A percentile compares a stretch with the other conserved stretches of the same genome.
phyloP scores from a whole-genome alignment of 352 stramenopile species.

The Pythium oligandrum region DNA sequence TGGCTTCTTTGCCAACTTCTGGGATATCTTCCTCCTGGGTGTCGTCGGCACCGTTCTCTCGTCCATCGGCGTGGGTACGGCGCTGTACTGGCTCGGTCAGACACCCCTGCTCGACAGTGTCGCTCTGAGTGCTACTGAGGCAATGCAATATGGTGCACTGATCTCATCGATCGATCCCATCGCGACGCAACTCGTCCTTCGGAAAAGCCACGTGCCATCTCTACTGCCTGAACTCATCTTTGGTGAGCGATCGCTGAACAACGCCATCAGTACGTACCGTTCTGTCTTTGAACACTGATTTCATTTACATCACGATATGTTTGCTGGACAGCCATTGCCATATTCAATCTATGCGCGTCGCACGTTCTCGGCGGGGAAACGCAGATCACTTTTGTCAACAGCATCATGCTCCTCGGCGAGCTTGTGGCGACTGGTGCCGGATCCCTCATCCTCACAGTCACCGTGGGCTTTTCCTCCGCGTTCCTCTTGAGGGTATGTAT shows the following conservation, averaged over 20 bases:
- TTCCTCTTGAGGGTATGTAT: constrained; percentile 26
- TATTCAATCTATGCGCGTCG: constrained; percentile 19
- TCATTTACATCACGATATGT: background rate
- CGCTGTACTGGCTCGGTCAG: constrained; percentile 37
- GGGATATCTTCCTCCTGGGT: constrained; percentile 34
- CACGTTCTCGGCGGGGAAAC: constrained; percentile 31
- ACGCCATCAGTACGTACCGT: constrained; percentile 62
- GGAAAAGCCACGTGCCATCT: constrained; percentile 67
- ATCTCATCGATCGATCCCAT: constrained; percentile 92
- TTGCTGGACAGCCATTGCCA: constrained; percentile 18
- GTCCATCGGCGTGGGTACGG: constrained; percentile 30
- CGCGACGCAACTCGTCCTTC: constrained; percentile 89
- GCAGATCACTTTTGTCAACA: constrained; percentile 9
- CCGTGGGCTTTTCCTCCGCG: constrained; percentile 43
- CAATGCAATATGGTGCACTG: constrained; percentile 87
- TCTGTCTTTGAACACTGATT: constrained; percentile 1
- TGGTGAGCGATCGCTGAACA: constrained; percentile 85
- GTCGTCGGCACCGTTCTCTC: constrained; percentile 45
- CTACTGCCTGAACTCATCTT: constrained; percentile 80
- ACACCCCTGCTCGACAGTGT: constrained; percentile 7
- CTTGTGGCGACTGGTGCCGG: constrained; percentile 27
- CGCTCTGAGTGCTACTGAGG: constrained; percentile 32
- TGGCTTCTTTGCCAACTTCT: constrained; percentile 47
- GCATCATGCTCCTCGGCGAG: constrained; percentile 13
- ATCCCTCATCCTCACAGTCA: constrained; percentile 33